Base-by-base conservation (phyloP, 768 basidiomycete genomes). In the Candolleomyces efflorescens region DNA sequence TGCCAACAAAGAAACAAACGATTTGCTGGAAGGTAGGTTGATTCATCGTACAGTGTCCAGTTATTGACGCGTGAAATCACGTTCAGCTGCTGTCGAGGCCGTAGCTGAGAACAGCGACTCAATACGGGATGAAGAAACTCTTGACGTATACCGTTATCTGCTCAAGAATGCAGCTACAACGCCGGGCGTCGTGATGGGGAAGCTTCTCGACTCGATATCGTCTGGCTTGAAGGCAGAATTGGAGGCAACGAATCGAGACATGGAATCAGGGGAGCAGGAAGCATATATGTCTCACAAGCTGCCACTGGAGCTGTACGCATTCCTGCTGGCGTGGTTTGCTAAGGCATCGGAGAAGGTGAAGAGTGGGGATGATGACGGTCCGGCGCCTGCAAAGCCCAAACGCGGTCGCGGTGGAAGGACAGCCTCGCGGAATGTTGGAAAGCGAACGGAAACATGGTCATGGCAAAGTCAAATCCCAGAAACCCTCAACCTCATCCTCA, bases 321-420 rank as follows among this genome's bases (percentile, higher is more conserved):
- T 98, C 68, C 75, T 98, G 23, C 72, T 97, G n/a, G 80, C 87
- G 59, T 98, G 94, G 94, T 95, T 95, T 67, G 89, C 92, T 15
- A 73, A 76, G 11, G 86, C 86, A 0, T 89, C 86, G 1, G 94
- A 96, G 71, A 89, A 87, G 62, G 83, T 88, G 58, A 89, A 87
- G 45, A 74, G 74, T 5, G 67, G 77, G 12, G 81, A 75, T 18
- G 75, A 73, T 15, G 77, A 75, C 5, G 81, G 80, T 2, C 78
- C 74, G 18, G 77, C 79, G 12, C 69, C 76, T 22, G 68, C 78
- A 0, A 85, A 83, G 60, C 65, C 77, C 7, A 78, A 78, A 59
- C 82, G 79, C 59, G 87, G 86, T 0, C 78, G 78, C 55, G 87
- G 87, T 9, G 86, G 79, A 0, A 90, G 71, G 48, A 65, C 62